phyloP scores from a whole-genome alignment of 805 yeast genomes.

The Yarrowia bubula region DNA sequence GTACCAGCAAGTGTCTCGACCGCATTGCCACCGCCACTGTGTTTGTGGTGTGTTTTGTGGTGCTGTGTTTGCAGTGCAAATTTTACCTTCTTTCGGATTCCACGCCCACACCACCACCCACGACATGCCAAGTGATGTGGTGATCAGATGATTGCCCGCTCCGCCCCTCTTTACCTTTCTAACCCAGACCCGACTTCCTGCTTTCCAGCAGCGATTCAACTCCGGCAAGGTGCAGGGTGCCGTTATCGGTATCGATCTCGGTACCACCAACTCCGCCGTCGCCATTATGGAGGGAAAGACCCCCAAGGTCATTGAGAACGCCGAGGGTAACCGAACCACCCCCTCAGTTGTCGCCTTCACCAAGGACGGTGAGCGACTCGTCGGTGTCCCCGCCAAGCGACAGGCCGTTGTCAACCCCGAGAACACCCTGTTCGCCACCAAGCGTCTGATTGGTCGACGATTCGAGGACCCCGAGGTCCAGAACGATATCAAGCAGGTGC shows the following conservation, averaged over 20 bases:
- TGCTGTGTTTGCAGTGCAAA: background rate
- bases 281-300: constrained; percentile 77
- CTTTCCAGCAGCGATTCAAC: constrained; percentile 38
- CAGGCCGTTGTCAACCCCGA: constrained; percentile 94
- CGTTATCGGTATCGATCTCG: constrained; percentile 82
- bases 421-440: constrained; percentile 91
- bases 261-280: constrained; percentile 88
- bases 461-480: constrained; percentile 87
- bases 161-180: background rate
- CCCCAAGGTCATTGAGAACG: constrained; percentile 76
- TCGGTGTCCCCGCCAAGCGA: constrained; percentile 94
- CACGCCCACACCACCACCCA: background rate
- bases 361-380: constrained; percentile 84
- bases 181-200: constrained; percentile 26
- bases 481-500: constrained; percentile 81
- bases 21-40: background rate
- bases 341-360: constrained; percentile 96
- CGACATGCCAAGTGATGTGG: too few relatives aligned
- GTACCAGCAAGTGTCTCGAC: too few relatives aligned
- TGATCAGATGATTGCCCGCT: too few relatives aligned
- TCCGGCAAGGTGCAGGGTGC: constrained; percentile 53
- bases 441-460: constrained; percentile 91
- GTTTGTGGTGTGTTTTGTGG: background rate
- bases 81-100: too few relatives aligned
- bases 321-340: constrained; percentile 76